These are phyloP conservation scores for Lentinula sp. DNA, from an alignment of 768 basidiomycete species.

Conservation along the genomic window DNA sequence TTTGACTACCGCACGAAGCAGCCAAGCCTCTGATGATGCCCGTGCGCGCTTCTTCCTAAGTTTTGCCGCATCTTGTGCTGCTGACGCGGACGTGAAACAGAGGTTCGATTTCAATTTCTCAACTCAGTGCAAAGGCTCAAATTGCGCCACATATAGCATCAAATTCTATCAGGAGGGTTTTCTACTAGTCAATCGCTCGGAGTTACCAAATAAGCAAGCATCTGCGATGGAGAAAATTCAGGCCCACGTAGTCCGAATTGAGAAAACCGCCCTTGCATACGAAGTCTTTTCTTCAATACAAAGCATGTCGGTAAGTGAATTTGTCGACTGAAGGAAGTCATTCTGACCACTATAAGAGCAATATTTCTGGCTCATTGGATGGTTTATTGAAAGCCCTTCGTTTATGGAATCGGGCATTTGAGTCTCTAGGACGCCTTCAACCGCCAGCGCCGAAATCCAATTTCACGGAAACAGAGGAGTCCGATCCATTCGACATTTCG, in stretches of 20 bases:
- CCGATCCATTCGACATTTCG: conserved; percentile 57
- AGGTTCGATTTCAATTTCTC: conserved; percentile 35
- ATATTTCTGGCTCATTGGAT: conserved; percentile 49
- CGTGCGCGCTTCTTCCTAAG: conserved; percentile 53
- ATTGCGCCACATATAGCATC: conserved; percentile 24
- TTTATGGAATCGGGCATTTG: conserved; percentile 76
- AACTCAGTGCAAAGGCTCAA: background rate
- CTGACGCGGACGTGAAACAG: conserved; percentile 48
- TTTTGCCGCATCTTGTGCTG: conserved; percentile 60
- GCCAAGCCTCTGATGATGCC: conserved; percentile 43
- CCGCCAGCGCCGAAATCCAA: conserved; percentile 23
- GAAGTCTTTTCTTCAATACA: conserved; percentile 66
- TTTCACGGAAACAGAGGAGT: conserved; percentile 23
- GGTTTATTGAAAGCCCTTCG: conserved; percentile 66
- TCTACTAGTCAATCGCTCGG: conserved; percentile 30
- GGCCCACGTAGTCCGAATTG: conserved; percentile 51
- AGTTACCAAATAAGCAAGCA: conserved; percentile 39
- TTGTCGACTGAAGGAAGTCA: background rate
- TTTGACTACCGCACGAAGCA: conserved; percentile 37
- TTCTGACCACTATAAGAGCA: conserved; percentile 38
- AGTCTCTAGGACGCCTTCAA: conserved; percentile 56
- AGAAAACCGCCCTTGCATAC: conserved; percentile 69
- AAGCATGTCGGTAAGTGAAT: conserved; percentile 47
- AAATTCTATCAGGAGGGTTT: conserved; percentile 59
- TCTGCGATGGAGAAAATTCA: conserved; percentile 55